Conservation (phyloP, 2,329 filamentous ascomycete species). For the Cadophora sp. region DNA sequence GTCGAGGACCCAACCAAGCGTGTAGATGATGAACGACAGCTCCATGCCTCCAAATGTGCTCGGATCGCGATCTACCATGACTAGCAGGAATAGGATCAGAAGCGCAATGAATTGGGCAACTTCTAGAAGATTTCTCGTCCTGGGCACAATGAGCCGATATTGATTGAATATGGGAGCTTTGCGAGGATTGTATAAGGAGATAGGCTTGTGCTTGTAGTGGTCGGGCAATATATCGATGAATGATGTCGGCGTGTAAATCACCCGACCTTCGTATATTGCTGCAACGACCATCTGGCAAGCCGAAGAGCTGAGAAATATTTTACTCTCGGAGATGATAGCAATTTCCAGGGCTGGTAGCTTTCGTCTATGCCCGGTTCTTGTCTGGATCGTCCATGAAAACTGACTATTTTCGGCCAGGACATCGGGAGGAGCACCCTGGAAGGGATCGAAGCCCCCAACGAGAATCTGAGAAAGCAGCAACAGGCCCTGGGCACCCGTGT, state of each 20-base stretch:
- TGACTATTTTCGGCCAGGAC: slow-evolving; percentile 63
- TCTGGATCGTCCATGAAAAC: slow-evolving; percentile 50
- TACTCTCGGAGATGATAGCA: slow-evolving; percentile 83
- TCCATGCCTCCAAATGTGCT: slow-evolving; percentile 63
- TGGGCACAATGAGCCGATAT: slow-evolving; percentile 82
- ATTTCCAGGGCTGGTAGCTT: slow-evolving; percentile 78
- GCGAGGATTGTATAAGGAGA: slow-evolving; percentile 80
- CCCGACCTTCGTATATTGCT: slow-evolving; percentile 80
- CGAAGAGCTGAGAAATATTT: slow-evolving; percentile 76
- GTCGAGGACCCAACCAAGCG: slow-evolving; percentile 68
- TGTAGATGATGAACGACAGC: slow-evolving; percentile 73
- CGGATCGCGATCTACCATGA: slow-evolving; percentile 74
- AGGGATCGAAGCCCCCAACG: slow-evolving; percentile 84
- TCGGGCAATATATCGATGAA: slow-evolving; percentile 87
- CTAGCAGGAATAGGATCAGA: slow-evolving; percentile 70
- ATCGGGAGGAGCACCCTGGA: slow-evolving; percentile 78
- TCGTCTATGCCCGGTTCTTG: slow-evolving; percentile 53
- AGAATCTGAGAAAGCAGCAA: slow-evolving; percentile 79
- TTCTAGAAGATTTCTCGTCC: slow-evolving; percentile 79
- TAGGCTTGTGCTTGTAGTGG: slow-evolving; percentile 83
- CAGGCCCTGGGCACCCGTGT: slow-evolving; percentile 72
- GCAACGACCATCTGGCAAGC: slow-evolving; percentile 83
- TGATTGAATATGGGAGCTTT: slow-evolving; percentile 81
- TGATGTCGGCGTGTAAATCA: slow-evolving; percentile 82
- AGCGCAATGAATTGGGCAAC: slow-evolving; percentile 75